Percentiles rank a stretch among this genome's conserved stretches.
These are phyloP conservation scores for Erodium maritimum DNA, from an alignment of 345 rosid species.

Conservation along the genomic window DNA sequence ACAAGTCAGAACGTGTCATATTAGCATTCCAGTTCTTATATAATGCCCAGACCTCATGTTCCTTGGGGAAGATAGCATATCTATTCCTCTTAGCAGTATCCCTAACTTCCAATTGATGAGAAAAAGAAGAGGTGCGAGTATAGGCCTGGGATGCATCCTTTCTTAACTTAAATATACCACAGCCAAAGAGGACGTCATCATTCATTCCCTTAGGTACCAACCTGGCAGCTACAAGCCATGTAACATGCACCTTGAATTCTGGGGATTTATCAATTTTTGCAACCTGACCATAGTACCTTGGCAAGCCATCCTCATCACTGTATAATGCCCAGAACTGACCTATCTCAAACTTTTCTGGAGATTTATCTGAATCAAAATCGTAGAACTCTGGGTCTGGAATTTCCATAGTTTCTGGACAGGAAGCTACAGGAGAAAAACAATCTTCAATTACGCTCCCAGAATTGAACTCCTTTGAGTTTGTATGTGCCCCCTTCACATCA, in stretches of 20 bases:
- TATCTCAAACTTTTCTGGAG: conserved; percentile 30
- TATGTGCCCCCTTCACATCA: no score
- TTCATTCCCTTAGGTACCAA: conserved; percentile 6
- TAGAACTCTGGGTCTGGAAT: conserved; percentile 46
- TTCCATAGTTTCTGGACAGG: conserved; percentile 6
- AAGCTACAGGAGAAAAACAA: conserved; percentile 6
- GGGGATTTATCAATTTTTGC: conserved; percentile 14
- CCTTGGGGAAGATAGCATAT: conserved; percentile 31
- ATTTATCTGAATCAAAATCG: conserved; percentile 36
- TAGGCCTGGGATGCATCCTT: conserved; percentile 14
- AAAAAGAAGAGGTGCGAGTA: conserved; percentile 18
- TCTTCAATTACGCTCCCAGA: conserved; percentile 4
- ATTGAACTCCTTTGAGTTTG: conserved; percentile 1
- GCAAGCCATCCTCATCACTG: conserved; percentile 57
- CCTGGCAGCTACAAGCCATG: conserved; percentile 24
- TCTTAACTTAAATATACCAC: conserved; percentile 36
- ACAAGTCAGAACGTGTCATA: conserved; percentile 31
- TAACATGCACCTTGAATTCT: conserved; percentile 22
- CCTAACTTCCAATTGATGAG: conserved; percentile 35
- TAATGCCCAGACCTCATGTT: conserved; percentile 50
- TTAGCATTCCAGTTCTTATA: conserved; percentile 32
- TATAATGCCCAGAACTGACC: conserved; percentile 67
- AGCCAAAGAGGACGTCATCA: conserved; percentile 25
- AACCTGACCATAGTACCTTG: conserved; percentile 47
- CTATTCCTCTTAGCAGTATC: conserved; percentile 13